phyloP scores from a whole-genome alignment of 768 basidiomycete species.

The Pilatotrama ljubarskyi region DNA sequence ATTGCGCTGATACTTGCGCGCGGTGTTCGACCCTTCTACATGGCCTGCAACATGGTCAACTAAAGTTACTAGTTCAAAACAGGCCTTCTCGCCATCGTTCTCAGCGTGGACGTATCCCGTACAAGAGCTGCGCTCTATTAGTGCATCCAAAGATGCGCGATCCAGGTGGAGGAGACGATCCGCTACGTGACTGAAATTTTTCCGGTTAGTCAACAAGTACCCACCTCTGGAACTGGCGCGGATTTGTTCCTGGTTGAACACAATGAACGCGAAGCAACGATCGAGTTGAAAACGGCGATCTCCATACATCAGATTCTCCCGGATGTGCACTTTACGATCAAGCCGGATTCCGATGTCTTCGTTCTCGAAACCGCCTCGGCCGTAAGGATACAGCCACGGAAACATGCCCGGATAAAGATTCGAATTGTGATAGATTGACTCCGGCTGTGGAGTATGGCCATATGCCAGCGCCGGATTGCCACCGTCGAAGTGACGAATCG shows the following conservation, averaged over 20 bases:
- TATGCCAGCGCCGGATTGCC: neutral
- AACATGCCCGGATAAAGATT: neutral
- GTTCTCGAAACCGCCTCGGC: constrained; percentile 30
- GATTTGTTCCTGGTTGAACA: constrained; percentile 43
- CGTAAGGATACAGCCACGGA: neutral
- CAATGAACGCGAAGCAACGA: constrained; percentile 37
- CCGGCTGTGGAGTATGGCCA: neutral
- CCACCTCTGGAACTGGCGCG: constrained; percentile 30
- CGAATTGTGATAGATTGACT: neutral
- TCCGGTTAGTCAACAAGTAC: constrained; percentile 24
- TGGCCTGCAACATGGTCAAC: constrained; percentile 38
- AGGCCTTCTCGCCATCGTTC: constrained; percentile 33
- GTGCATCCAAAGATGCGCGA: neutral
- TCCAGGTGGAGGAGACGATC: constrained; percentile 20
- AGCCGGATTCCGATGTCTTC: neutral
- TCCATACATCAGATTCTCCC: constrained; percentile 37
- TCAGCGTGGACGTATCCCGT: neutral
- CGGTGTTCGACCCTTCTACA: constrained; percentile 28
- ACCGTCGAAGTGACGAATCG: neutral
- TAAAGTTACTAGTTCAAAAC: constrained; percentile 36
- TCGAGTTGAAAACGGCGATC: constrained; percentile 44
- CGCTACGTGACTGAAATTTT: constrained; percentile 22
- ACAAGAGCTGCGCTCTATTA: neutral
- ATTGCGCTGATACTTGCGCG: constrained; percentile 31
- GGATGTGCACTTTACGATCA: constrained; percentile 25